Evolutionary conservation across 192 early-diverging fungal species (phyloP).

Genomic region (Lobosporangium transversale): DNA sequence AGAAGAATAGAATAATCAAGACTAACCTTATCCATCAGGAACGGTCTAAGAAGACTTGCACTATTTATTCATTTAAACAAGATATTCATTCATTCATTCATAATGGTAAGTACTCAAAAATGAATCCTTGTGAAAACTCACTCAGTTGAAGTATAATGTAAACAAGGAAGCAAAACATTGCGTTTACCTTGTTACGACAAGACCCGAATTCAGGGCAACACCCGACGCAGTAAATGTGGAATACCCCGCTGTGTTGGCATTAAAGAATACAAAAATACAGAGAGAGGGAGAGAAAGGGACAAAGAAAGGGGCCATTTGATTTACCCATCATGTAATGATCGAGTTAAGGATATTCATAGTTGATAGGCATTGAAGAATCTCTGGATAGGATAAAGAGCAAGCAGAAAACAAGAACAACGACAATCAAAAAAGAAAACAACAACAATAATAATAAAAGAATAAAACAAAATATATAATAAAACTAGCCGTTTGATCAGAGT

Average conservation of each 20-base stretch:
- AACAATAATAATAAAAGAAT: not conserved
- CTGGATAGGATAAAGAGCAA: not conserved
- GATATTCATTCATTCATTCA: too few relatives aligned
- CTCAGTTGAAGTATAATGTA: too few relatives aligned
- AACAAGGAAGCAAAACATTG: too few relatives aligned
- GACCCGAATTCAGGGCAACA: constrained; percentile 33
- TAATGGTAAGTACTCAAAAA: too few relatives aligned
- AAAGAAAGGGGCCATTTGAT: constrained; percentile 1
- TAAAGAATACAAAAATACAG: constrained; percentile 5
- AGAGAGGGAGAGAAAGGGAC: constrained; percentile 8
- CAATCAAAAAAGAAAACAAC: not conserved
- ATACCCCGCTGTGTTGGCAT: constrained; percentile 43
- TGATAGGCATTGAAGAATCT: not conserved
- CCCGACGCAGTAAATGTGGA: constrained; percentile 51
- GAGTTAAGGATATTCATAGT: constrained; percentile 42
- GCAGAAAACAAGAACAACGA: not conserved
- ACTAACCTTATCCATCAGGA: constrained; percentile 43
- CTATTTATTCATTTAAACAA: too few relatives aligned
- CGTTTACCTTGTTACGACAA: constrained; percentile 50
- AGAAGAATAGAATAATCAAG: not conserved
- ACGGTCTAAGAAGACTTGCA: constrained; percentile 42
- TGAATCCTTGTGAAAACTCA: too few relatives aligned
- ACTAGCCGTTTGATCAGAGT: constrained; percentile 21
- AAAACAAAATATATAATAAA: not conserved
- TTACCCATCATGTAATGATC: too few relatives aligned